A percentile compares a stretch with the other conserved stretches of the same genome.
These are phyloP conservation scores for Leccinum angustisporum DNA, from an alignment of 1,284 basidiomycete genomes.

Conservation along the genomic window DNA sequence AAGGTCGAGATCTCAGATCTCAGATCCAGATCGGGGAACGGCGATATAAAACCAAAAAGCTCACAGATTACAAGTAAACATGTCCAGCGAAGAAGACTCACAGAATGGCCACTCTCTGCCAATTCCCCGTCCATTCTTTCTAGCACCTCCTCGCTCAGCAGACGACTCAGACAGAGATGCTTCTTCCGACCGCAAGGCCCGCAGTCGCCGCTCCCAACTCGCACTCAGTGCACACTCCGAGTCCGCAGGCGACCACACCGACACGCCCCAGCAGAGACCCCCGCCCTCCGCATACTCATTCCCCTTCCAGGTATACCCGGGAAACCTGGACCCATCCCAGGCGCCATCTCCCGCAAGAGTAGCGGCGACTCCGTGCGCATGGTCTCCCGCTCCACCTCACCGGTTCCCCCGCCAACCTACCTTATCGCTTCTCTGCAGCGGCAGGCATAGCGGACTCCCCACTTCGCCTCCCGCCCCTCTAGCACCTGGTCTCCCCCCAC, in stretches of 20 bases:
- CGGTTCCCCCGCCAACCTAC: slow-evolving; percentile 31
- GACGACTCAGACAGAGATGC: slow-evolving; percentile 30
- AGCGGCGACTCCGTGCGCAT: slow-evolving; percentile 38
- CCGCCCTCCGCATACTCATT: slow-evolving; percentile 52
- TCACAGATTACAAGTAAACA: not conserved
- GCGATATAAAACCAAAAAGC: slow-evolving; percentile 9
- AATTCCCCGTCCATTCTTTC: slow-evolving; percentile 30
- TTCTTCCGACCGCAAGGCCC: slow-evolving; percentile 20
- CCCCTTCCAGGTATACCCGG: slow-evolving; percentile 59
- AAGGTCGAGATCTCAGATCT: slow-evolving; percentile 13
- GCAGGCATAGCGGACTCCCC: slow-evolving; percentile 18
- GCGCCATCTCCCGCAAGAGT: slow-evolving; percentile 32
- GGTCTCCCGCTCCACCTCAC: slow-evolving; percentile 18
- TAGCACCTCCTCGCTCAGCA: slow-evolving; percentile 12
- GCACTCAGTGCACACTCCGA: slow-evolving; percentile 20
- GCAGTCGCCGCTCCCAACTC: slow-evolving; percentile 33
- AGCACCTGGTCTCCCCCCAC: slow-evolving; percentile 58
- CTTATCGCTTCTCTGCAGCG: slow-evolving; percentile 39
- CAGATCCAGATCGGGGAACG: slow-evolving; percentile 20
- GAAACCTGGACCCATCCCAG: slow-evolving; percentile 60
- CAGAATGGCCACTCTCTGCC: slow-evolving; percentile 15
- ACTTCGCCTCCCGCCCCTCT: slow-evolving; percentile 58
- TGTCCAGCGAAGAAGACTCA: slow-evolving; percentile 33
- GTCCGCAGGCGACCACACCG: slow-evolving; percentile 7
- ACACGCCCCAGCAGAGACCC: slow-evolving; percentile 18